Evolutionary conservation across 2,329 filamentous ascomycete genomes (phyloP).

Genomic region (Elsinoe arachidis): DNA sequence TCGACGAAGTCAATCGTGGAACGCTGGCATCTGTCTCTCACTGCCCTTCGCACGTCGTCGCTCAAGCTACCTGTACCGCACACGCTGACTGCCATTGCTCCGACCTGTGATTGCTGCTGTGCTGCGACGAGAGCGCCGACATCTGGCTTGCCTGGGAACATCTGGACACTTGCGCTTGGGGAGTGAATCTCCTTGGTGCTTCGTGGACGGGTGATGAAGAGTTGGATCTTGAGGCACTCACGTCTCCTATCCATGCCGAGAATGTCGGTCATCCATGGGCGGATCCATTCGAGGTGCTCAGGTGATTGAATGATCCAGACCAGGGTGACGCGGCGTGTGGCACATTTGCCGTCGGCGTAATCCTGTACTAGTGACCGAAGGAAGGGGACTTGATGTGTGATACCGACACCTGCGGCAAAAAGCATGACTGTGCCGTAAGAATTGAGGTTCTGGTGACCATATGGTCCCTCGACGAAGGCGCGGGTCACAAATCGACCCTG

Average conservation of each 20-base stretch:
- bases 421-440: conserved; percentile 89
- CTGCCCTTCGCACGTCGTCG: conserved; percentile 63
- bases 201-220: conserved; percentile 84
- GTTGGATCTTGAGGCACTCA: conserved; percentile 73
- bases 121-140: conserved; percentile 68
- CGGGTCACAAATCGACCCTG: conserved; percentile 51
- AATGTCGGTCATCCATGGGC: conserved; percentile 82
- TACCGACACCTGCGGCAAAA: conserved; percentile 86
- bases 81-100: conserved; percentile 80
- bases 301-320: conserved; percentile 90
- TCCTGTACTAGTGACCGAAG: conserved; percentile 55
- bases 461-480: conserved; percentile 82
- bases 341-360: conserved; percentile 61
- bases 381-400: conserved; percentile 90
- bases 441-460: conserved; percentile 69
- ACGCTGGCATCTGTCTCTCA: conserved; percentile 54
- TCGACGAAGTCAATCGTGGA: conserved; percentile 70
- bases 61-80: conserved; percentile 66
- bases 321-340: conserved; percentile 71
- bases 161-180: conserved; percentile 71
- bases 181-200: conserved; percentile 74
- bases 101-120: conserved; percentile 73
- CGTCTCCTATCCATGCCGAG: conserved; percentile 71
- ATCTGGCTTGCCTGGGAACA: conserved; percentile 85
- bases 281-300: conserved; percentile 86